These are phyloP conservation scores for Apophysomyces variabilis DNA, from an alignment of 371 early-diverging fungal genomes.

Conservation along the genomic window DNA sequence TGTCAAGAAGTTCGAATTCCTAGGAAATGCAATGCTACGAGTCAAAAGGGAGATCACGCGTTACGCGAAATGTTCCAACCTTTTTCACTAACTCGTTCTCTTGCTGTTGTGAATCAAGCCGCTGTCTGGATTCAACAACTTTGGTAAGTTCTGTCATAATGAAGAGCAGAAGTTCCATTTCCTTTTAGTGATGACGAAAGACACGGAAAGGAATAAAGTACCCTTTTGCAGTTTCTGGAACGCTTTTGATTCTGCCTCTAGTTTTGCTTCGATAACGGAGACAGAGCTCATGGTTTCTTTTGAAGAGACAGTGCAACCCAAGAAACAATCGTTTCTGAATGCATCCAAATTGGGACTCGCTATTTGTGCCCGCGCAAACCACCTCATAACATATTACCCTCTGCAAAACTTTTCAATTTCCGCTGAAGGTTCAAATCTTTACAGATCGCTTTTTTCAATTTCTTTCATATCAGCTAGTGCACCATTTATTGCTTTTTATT, in stretches of 20 bases:
- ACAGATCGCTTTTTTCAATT: too few species aligned
- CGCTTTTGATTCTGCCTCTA: conserved; percentile 69
- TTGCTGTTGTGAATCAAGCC: conserved; percentile 92
- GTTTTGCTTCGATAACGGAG: conserved; percentile 52
- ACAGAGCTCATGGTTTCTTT: conserved; percentile 17
- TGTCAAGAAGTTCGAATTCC: conserved; percentile 87
- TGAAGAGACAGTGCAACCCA: too few species aligned
- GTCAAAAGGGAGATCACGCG: neutral
- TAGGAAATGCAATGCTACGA: conserved; percentile 27
- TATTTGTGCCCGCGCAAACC: too few species aligned
- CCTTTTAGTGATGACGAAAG: neutral
- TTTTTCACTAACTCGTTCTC: conserved; percentile 93
- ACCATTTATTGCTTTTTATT: too few species aligned
- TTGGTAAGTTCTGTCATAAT: conserved; percentile 72
- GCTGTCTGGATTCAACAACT: conserved; percentile 78
- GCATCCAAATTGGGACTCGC: too few species aligned
- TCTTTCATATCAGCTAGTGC: too few species aligned
- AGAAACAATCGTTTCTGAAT: too few species aligned
- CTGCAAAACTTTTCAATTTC: too few species aligned
- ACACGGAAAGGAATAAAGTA: conserved; percentile 21
- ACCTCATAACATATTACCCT: too few species aligned
- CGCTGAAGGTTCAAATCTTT: too few species aligned
- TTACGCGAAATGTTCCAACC: conserved; percentile 37
- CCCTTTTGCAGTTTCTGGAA: conserved; percentile 70
- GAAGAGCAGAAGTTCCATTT: neutral